A percentile compares a stretch with the other conserved stretches of the same genome.
These are phyloP conservation scores for Podaxis mareebaensis DNA, from an alignment of 768 basidiomycete species.

Conservation along the genomic window DNA sequence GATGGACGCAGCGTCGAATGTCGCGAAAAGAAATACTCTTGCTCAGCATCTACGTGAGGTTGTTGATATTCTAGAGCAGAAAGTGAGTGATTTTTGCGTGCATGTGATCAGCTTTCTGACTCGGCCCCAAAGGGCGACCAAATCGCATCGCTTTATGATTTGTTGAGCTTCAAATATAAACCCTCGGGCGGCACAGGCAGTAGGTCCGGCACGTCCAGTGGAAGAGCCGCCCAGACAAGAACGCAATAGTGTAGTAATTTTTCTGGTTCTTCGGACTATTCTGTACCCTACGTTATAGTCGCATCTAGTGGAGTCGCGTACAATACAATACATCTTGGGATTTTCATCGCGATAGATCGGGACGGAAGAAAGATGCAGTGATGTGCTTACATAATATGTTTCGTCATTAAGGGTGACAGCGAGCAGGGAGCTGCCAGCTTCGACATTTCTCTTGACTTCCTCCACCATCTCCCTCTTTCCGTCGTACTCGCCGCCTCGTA, in stretches of 20 bases:
- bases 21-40: slow-evolving; percentile 79
- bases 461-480: neutral
- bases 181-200: slow-evolving; percentile 27
- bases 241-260: slow-evolving; percentile 4
- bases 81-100: slow-evolving; percentile 48
- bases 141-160: slow-evolving; percentile 87
- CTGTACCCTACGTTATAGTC: slow-evolving; percentile 1
- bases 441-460: neutral
- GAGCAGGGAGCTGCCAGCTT: neutral
- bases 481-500: neutral
- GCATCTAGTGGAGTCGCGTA: neutral
- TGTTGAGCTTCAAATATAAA: slow-evolving; percentile 76
- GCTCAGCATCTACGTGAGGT: slow-evolving; percentile 90
- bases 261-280: slow-evolving; percentile 1
- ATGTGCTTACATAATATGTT: slow-evolving; percentile 3
- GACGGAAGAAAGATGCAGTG: neutral
- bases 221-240: neutral
- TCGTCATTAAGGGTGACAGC: slow-evolving; percentile 7
- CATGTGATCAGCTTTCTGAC: slow-evolving; percentile 2
- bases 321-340: neutral
- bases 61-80: slow-evolving; percentile 88
- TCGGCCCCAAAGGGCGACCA: slow-evolving; percentile 73
- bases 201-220: neutral
- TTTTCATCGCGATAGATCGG: neutral
- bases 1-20: slow-evolving; percentile 83